Percentiles rank a stretch among this genome's conserved stretches.
phyloP scores from a whole-genome alignment of 768 basidiomycete species.

The Amanita muscaria region DNA sequence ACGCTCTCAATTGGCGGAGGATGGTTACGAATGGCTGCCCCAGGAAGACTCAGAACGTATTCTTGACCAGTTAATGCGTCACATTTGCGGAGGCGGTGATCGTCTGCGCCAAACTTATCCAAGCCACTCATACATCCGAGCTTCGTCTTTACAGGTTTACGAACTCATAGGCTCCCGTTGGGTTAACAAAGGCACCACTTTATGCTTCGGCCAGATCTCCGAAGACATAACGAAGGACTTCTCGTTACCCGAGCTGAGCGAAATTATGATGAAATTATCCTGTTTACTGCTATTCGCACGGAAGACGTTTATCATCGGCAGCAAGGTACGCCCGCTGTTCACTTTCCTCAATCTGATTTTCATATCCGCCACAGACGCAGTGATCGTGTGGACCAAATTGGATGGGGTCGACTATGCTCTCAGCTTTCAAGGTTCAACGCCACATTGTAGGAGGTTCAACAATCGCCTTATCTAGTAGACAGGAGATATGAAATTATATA shows the following conservation, averaged over 20 bases:
- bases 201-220: constrained; percentile 85
- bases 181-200: constrained; percentile 95
- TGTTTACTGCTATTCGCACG: constrained; percentile 71
- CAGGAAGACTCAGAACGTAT: constrained; percentile 69
- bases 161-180: constrained; percentile 86
- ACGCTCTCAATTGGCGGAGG: constrained; percentile 37
- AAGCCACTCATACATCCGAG: constrained; percentile 12
- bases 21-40: constrained; percentile 50
- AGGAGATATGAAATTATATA: too few relatives aligned
- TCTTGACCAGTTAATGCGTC: constrained; percentile 68
- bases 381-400: constrained; percentile 99
- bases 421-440: constrained; percentile 92
- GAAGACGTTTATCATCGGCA: constrained; percentile 84
- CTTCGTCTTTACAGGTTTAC: constrained; percentile 60
- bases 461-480: constrained; percentile 4
- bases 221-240: constrained; percentile 66
- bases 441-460: constrained; percentile 60
- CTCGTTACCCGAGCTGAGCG: constrained; percentile 80
- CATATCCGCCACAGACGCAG: constrained; percentile 61
- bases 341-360: constrained; percentile 4
- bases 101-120: constrained; percentile 3
- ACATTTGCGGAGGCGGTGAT: constrained; percentile 1
- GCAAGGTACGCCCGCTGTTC: constrained; percentile 49
- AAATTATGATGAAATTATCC: constrained; percentile 61
- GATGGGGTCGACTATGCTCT: constrained; percentile 92